Conservation (phyloP, 441 rosid genomes). For the Pelargonium myrrhifolium region DNA sequence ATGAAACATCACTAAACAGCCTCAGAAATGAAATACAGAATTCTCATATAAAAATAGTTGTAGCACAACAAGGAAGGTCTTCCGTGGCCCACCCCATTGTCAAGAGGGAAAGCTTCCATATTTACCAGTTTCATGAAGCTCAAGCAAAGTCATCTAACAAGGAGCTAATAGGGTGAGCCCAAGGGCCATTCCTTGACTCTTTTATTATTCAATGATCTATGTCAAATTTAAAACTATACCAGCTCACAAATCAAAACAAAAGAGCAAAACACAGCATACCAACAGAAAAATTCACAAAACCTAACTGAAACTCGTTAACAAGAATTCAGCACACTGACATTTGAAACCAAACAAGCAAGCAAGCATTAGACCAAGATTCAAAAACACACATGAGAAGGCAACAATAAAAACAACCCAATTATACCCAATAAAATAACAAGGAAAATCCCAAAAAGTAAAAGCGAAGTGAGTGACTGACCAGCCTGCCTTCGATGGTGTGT, state of each 20-base stretch:
- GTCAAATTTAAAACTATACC: not conserved
- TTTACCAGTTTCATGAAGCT: too few species aligned
- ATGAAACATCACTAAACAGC: too few species aligned
- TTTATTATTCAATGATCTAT: not conserved
- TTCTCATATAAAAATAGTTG: too few species aligned
- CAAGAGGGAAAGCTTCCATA: too few species aligned
- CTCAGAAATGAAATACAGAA: too few species aligned
- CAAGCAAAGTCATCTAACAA: too few species aligned
- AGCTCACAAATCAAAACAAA: not conserved
- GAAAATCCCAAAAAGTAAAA: not conserved
- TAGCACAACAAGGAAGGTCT: too few species aligned
- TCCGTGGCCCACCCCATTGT: too few species aligned
- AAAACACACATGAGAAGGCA: not conserved
- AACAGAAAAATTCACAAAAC: too few species aligned
- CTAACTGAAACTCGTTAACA: too few species aligned
- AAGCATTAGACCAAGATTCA: not conserved
- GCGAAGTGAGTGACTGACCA: constrained; percentile 30
- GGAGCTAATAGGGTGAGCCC: not conserved
- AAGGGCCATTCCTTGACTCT: not conserved
- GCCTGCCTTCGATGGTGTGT: constrained; percentile 78
- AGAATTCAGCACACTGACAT: too few species aligned
- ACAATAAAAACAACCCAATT: not conserved
- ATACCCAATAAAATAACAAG: not conserved
- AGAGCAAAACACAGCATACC: not conserved
- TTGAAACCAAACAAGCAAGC: too few species aligned